Conservation (phyloP, 2,329 filamentous ascomycete species). For the Ophiostoma sp. region DNA sequence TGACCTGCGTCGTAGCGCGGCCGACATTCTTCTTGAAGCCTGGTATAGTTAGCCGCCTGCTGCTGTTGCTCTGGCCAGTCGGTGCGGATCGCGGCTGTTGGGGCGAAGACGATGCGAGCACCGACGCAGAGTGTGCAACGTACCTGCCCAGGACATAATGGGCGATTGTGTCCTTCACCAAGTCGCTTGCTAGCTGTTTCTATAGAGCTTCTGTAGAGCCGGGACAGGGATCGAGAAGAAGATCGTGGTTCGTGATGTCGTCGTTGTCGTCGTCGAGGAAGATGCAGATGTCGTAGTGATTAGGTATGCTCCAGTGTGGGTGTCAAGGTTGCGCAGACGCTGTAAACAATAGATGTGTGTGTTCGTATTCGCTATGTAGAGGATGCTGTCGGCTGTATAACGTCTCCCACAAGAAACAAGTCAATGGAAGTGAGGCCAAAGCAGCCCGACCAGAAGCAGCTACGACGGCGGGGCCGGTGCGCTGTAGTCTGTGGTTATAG, state of each 20-base stretch:
- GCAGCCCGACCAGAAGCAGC: background rate
- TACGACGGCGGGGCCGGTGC: background rate
- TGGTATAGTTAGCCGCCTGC: conserved; percentile 31
- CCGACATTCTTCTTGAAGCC: conserved; percentile 96
- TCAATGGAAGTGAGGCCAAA: background rate
- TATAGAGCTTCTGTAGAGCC: background rate
- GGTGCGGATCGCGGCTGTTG: background rate
- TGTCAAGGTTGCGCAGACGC: background rate
- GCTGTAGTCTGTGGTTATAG: background rate
- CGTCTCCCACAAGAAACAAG: background rate
- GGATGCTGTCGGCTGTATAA: background rate
- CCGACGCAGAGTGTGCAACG: conserved; percentile 22
- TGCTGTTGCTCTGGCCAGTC: background rate
- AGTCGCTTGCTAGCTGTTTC: background rate
- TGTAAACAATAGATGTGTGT: background rate
- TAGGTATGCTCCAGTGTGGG: background rate
- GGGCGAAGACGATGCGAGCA: background rate
- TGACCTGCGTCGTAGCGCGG: conserved; percentile 97
- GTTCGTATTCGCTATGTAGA: background rate
- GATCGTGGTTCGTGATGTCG: background rate
- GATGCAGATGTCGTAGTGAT: background rate
- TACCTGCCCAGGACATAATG: conserved; percentile 48
- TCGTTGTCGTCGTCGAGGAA: background rate
- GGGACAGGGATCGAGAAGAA: background rate
- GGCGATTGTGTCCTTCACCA: conserved; percentile 14